phyloP scores from a whole-genome alignment of 257 asterid genomes.

The Dorcoceras hygrometricum region DNA sequence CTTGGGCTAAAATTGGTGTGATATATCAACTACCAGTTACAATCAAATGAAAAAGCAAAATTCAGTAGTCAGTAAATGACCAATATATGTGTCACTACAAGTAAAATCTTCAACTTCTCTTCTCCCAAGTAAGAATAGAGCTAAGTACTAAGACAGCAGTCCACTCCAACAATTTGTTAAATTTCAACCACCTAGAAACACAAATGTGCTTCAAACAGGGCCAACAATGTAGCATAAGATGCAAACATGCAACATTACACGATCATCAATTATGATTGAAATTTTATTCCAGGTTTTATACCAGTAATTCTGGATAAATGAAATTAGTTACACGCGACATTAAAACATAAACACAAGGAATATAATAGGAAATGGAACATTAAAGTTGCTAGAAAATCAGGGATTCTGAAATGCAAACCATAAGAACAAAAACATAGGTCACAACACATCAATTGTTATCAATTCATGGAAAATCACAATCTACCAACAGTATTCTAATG shows the following conservation, averaged over 20 bases:
- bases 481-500: constrained; percentile 9
- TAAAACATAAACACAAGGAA: background rate
- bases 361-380: background rate
- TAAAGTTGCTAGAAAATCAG: background rate
- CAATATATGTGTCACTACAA: background rate
- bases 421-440: background rate
- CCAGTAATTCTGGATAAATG: background rate
- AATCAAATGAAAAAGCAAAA: background rate
- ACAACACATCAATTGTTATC: background rate
- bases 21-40: background rate
- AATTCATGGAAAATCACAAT: constrained; percentile 6
- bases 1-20: background rate
- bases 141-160: background rate
- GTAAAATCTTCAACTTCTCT: background rate
- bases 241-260: background rate
- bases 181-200: background rate
- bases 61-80: background rate
- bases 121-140: background rate
- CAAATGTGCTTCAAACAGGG: background rate
- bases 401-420: constrained; percentile 16
- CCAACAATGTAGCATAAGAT: background rate
- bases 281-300: background rate
- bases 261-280: too few relatives aligned
- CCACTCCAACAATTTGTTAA: background rate
- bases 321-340: background rate